Percentiles rank a stretch among this genome's conserved stretches.
These are phyloP conservation scores for Amphicarpaea edgeworthii DNA, from an alignment of 306 rosid species.

Conservation along the genomic window DNA sequence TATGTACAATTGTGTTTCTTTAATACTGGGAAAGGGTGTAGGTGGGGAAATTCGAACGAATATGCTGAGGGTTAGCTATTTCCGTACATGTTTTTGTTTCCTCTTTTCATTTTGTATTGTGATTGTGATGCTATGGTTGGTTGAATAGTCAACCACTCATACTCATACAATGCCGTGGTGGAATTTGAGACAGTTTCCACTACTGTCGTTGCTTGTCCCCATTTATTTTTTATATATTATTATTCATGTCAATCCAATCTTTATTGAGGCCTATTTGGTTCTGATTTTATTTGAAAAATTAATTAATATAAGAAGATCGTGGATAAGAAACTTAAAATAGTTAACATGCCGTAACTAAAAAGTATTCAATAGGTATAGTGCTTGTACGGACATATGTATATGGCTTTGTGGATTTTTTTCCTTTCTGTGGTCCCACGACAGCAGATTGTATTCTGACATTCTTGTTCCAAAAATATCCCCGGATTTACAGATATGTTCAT, in stretches of 20 bases:
- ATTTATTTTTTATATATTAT: neutral
- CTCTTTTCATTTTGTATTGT: conserved; percentile 25
- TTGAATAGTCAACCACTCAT: conserved; percentile 41
- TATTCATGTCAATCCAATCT: conserved; percentile 12
- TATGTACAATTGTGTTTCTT: neutral
- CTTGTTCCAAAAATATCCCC: neutral
- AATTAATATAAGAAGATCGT: neutral
- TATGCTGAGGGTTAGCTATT: conserved; percentile 21
- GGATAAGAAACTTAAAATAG: neutral
- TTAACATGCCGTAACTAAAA: neutral
- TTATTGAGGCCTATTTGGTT: conserved; percentile 13
- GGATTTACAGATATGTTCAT: conserved; percentile 14
- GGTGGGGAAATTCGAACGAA: neutral
- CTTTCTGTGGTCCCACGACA: conserved; percentile 43
- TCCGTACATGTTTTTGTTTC: conserved; percentile 19
- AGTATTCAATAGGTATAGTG: conserved; percentile 15
- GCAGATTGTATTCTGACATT: conserved; percentile 25
- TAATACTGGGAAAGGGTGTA: neutral
- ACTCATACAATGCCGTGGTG: conserved; percentile 34
- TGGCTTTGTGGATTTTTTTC: conserved; percentile 18
- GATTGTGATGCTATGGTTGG: conserved; percentile 15
- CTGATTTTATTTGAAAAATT: conserved; percentile 13
- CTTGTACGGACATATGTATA: neutral
- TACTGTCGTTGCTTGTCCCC: neutral
- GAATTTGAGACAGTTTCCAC: conserved; percentile 37